Evolutionary conservation across 192 early-diverging fungal genomes (phyloP).

Genomic region (Geosiphon pyriformis): DNA sequence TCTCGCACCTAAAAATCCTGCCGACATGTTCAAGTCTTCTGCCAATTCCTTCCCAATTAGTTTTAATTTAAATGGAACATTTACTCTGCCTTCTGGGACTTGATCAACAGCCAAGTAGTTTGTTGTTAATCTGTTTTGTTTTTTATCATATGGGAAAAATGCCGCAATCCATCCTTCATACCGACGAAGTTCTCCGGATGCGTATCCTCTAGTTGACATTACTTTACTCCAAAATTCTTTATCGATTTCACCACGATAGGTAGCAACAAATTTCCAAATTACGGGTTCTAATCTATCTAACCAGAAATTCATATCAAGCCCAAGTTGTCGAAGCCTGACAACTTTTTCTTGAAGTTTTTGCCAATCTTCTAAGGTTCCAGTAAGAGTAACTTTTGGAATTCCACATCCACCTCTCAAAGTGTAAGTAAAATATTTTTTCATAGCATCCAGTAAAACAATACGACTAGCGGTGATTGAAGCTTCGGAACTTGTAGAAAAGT

Average conservation of each 20-base stretch:
- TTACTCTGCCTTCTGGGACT: constrained; percentile 1
- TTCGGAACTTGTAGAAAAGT: constrained; percentile 9
- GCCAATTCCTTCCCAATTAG: neutral
- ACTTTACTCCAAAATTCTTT: constrained; percentile 21
- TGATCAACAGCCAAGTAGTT: neutral
- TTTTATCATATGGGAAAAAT: constrained; percentile 14
- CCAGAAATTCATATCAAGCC: constrained; percentile 8
- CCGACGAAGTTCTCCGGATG: neutral
- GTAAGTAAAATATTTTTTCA: constrained; percentile 11
- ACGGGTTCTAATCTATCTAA: constrained; percentile 4
- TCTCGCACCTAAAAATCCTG: constrained; percentile 11
- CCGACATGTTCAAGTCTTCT: neutral
- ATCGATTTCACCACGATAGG: constrained; percentile 12
- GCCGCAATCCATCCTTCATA: constrained; percentile 5
- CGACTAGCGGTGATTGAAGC: constrained; percentile 3
- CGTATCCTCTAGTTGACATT: constrained; percentile 10
- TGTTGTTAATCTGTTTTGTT: neutral
- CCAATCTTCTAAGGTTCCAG: constrained; percentile 8
- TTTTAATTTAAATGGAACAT: constrained; percentile 4
- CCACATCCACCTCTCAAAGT: neutral
- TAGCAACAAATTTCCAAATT: constrained; percentile 11
- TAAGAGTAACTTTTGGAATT: constrained; percentile 15
- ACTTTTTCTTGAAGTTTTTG: constrained; percentile 1
- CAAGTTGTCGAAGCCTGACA: neutral
- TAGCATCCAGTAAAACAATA: neutral